Conservation (phyloP, 1,284 basidiomycete genomes). For the Trichosporon asahii region DNA sequence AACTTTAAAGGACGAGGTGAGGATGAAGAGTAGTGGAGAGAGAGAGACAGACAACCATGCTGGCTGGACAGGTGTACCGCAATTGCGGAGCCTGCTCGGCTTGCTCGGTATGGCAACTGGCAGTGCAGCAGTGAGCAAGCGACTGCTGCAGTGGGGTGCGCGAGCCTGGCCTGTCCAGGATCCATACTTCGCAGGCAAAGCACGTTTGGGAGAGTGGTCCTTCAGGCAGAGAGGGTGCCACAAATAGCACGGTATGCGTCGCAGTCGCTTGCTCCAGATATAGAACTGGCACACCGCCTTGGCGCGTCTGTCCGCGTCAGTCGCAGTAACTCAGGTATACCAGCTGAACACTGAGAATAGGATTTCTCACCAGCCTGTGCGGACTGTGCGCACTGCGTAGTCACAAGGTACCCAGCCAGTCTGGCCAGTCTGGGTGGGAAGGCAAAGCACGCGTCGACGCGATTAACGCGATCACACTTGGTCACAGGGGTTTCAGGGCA, state of each 20-base stretch:
- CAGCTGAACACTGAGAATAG: background rate
- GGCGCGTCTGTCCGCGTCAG: background rate
- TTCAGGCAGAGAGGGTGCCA: background rate
- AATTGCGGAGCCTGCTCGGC: background rate
- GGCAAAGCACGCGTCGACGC: background rate
- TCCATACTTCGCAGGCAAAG: no score
- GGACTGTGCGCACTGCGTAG: background rate
- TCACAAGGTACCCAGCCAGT: no score
- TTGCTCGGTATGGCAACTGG: no score
- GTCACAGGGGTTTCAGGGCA: background rate
- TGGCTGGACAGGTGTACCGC: background rate
- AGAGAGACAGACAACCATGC: background rate
- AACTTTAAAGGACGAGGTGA: background rate
- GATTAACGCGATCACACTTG: background rate
- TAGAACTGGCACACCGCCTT: background rate
- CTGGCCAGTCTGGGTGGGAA: background rate
- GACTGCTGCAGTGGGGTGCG: no score
- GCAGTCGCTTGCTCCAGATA: background rate
- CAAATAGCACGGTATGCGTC: constrained; percentile 7
- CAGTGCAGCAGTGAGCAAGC: no score
- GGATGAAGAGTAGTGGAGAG: background rate
- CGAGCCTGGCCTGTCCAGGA: no score
- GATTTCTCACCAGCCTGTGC: background rate
- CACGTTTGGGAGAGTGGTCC: background rate
- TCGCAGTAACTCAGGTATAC: background rate